phyloP scores from a whole-genome alignment of 2,329 filamentous ascomycete genomes.

The Diaporthe velutina region DNA sequence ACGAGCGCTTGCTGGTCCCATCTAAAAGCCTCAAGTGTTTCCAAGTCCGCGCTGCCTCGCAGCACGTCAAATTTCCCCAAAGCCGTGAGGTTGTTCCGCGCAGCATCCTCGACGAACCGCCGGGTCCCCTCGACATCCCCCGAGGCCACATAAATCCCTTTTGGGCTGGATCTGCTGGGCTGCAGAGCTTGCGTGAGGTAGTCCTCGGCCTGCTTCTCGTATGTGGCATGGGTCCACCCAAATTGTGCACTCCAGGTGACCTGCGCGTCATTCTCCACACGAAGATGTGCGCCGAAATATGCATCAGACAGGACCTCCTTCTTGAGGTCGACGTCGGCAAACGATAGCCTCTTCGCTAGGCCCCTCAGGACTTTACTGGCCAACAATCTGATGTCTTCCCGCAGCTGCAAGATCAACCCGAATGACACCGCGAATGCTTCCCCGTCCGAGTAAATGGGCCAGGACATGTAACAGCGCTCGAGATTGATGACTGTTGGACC shows the following conservation, averaged over 20 bases:
- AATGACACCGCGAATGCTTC: slow-evolving; percentile 45
- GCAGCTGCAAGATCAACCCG: slow-evolving; percentile 50
- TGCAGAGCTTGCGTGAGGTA: slow-evolving; percentile 17
- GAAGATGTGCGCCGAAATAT: slow-evolving; percentile 31
- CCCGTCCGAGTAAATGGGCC: slow-evolving; percentile 27
- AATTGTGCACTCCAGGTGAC: slow-evolving; percentile 8
- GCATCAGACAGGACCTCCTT: slow-evolving; percentile 1
- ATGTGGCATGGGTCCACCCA: slow-evolving; percentile 28
- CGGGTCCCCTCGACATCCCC: slow-evolving; percentile 25
- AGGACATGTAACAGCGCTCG: slow-evolving; percentile 32
- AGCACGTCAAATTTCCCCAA: slow-evolving; percentile 22
- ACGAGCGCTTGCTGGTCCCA: slow-evolving; percentile 33
- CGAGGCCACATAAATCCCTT: slow-evolving; percentile 32
- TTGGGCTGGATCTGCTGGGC: not conserved
- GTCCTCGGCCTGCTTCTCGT: slow-evolving; percentile 30
- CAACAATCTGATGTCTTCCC: slow-evolving; percentile 47
- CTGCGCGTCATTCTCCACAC: slow-evolving; percentile 18
- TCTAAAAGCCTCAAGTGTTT: not conserved
- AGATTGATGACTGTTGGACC: slow-evolving; percentile 14
- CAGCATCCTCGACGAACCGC: slow-evolving; percentile 26
- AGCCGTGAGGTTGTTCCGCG: slow-evolving; percentile 10
- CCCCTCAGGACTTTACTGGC: slow-evolving; percentile 17
- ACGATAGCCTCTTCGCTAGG: slow-evolving; percentile 3
- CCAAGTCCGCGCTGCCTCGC: not conserved
- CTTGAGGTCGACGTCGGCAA: not conserved